Evolutionary conservation across 495 filamentous ascomycete species (phyloP), one percentile per base, ranked within the genome.

Genomic region (Daldinia concentrica): DNA sequence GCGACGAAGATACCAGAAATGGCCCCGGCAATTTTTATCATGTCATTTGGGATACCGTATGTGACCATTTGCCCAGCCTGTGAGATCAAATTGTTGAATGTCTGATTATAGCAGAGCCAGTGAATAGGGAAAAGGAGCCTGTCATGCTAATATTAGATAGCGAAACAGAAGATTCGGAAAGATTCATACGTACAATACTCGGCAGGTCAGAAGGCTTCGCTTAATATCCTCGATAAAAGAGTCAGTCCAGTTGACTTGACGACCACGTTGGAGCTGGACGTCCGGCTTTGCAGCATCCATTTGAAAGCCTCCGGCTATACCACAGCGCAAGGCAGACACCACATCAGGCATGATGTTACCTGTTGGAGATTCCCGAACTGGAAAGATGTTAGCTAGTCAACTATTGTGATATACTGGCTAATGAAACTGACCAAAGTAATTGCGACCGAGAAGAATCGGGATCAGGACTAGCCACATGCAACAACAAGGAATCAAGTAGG

Each of bases 51-150:
- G n/a, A 86, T 74, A 24, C 81, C 81, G 58, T 82, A 68, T 22
- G 78, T 79, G 27, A 81, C 67, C 84, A 87, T 88, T 34, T 84
- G 80, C 4, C 78, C 82, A 11, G 86, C 86, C 71, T 88, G 87
- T 0, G 86, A 87, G 61, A 88, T 82, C 32, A 87, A 73, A 51
- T 87, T 86, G 59, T 79, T 84, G 41, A 81, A 57, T 2, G 62
- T 71, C n/a, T 71, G 68, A 39, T 71, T 66, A 6, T 57, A 71
- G 12, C 68, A 71, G 64, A 74, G 84, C 79, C 36, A 86, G 79
- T 75, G 39, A 84, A 79, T 3, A 83, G 85, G 24, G 80, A 82
- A 63, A 86, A 68, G 58, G 29, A 68, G 50, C 27, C 62, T 65
- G 39, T 1, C 8, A 43, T 3, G 34, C 27, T 29, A 15, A 34